Evolutionary conservation across 1,284 basidiomycete genomes (phyloP).

Genomic region (Fomitopsis pinicola): DNA sequence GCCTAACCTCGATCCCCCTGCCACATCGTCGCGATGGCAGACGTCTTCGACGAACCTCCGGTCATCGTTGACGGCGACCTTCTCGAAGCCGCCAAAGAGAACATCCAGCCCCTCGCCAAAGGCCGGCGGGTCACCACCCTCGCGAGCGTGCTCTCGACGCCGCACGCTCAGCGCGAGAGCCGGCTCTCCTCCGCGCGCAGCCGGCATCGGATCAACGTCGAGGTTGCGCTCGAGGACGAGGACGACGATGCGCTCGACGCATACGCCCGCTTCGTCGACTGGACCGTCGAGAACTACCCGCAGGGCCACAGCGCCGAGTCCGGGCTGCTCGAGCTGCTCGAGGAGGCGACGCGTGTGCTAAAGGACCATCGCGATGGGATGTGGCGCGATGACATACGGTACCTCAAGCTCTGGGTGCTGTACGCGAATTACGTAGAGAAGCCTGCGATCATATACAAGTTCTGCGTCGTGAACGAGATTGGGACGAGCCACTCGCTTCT

Average conservation of each 20-base stretch:
- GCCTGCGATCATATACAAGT: slow-evolving; percentile 76
- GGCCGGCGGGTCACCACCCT: slow-evolving; percentile 72
- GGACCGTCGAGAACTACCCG: slow-evolving; percentile 69
- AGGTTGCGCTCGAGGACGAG: slow-evolving; percentile 51
- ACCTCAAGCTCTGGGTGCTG: slow-evolving; percentile 90
- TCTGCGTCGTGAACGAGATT: slow-evolving; percentile 86
- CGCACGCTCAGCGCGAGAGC: slow-evolving; percentile 67
- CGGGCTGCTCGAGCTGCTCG: slow-evolving; percentile 77
- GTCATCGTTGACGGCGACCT: slow-evolving; percentile 71
- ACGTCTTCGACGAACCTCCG: slow-evolving; percentile 25
- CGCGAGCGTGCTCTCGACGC: slow-evolving; percentile 65
- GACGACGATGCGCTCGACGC: slow-evolving; percentile 53
- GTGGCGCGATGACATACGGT: slow-evolving; percentile 71
- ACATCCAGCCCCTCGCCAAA: slow-evolving; percentile 72
- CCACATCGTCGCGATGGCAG: slow-evolving; percentile 12
- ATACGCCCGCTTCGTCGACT: slow-evolving; percentile 60
- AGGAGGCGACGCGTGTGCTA: slow-evolving; percentile 77
- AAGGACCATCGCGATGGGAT: slow-evolving; percentile 62
- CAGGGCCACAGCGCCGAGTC: slow-evolving; percentile 66
- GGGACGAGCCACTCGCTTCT: slow-evolving; percentile 78
- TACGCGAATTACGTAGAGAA: slow-evolving; percentile 82
- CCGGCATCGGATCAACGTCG: slow-evolving; percentile 50
- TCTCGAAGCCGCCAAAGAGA: slow-evolving; percentile 79
- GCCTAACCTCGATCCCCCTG: neutral
- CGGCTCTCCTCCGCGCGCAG: slow-evolving; percentile 60